Evolutionary conservation across 2,329 filamentous ascomycete species (phyloP), one percentile per base, ranked within the genome.

Genomic region (Cordyceps cicadae): DNA sequence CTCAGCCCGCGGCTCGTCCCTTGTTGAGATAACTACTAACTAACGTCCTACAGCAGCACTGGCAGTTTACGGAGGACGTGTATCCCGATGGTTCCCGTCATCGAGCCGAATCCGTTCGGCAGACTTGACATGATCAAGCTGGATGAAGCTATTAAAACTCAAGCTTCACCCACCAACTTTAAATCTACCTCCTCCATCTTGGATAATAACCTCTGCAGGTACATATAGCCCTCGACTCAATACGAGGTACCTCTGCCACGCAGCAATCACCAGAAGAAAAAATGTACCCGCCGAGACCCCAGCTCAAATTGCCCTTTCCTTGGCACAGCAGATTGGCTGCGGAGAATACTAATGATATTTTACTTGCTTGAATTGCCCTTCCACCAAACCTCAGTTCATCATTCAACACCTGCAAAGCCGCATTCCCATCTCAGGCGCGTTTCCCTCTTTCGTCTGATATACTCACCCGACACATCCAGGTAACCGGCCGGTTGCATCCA

Each of bases 401-500:
- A 26, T 48, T 41, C 39, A 43, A 43, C 17, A 29, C 29, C 29
- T 29, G 29, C 29, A n/a, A 17, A 17, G 15, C n/a, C 39, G 15
- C 14, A 43, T 17, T 46, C 26, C 14, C 41, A 24, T 21, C 19
- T 48, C 8, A 5, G 34, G 21, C 29, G 26, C 39, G 17, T 46
- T 48, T 26, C 41, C 29, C 17, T 26, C 5, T 32, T 45, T 48
- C 54, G 53, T 56, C 43, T n/a, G 14, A 29, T 48, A 29, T 48
- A 41, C 26, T 46, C 26, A 7, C 34, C 7, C 34, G 12, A 37
- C 34, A 37, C n/a, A 15, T 54, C 34, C 51, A 21, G 19, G 37
- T 48, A 52, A 48, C 46, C 24, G 56, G 56, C 46, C 34, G 21
- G 37, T 52, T 48, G 56, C 56, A 59, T 59, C 17, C 56, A 52